A percentile compares a stretch with the other conserved stretches of the same genome.
Conservation (phyloP, 164 flowering plant genomes). For the Magnolia officinalis region DNA sequence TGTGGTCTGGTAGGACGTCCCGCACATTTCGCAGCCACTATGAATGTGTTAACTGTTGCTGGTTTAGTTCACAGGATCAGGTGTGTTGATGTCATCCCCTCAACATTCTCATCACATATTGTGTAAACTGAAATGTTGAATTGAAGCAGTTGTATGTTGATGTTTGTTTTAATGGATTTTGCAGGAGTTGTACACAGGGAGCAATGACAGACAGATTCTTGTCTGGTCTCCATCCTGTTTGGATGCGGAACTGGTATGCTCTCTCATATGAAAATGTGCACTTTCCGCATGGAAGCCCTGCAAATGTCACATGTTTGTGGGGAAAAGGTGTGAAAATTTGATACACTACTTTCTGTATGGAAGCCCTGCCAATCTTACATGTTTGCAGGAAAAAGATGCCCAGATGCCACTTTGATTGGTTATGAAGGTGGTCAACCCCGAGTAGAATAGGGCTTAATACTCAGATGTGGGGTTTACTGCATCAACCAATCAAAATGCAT, state of each 20-base stretch:
- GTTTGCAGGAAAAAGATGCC: neutral
- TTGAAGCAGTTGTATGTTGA: neutral
- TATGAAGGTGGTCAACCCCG: too few species aligned
- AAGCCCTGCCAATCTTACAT: neutral
- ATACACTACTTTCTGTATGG: too few species aligned
- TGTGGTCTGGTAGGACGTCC: constrained; percentile 79
- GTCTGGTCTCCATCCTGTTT: constrained; percentile 75
- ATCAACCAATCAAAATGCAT: neutral
- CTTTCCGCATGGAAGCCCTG: neutral
- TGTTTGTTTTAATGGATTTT: neutral
- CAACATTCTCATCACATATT: neutral
- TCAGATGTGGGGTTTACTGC: neutral
- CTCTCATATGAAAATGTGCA: neutral
- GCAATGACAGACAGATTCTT: constrained; percentile 86
- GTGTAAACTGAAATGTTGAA: neutral
- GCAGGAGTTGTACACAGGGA: constrained; percentile 92
- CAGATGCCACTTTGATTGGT: neutral
- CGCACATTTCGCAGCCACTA: constrained; percentile 77
- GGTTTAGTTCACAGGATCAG: constrained; percentile 82
- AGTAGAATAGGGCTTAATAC: too few species aligned
- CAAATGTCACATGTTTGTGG: too few species aligned
- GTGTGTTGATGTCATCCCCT: constrained; percentile 25
- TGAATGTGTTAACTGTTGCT: constrained; percentile 84
- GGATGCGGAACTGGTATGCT: constrained; percentile 47
- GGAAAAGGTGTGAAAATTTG: too few species aligned